Evolutionary conservation across 495 filamentous ascomycete species (phyloP).

Genomic region (Penicillium chermesinum): DNA sequence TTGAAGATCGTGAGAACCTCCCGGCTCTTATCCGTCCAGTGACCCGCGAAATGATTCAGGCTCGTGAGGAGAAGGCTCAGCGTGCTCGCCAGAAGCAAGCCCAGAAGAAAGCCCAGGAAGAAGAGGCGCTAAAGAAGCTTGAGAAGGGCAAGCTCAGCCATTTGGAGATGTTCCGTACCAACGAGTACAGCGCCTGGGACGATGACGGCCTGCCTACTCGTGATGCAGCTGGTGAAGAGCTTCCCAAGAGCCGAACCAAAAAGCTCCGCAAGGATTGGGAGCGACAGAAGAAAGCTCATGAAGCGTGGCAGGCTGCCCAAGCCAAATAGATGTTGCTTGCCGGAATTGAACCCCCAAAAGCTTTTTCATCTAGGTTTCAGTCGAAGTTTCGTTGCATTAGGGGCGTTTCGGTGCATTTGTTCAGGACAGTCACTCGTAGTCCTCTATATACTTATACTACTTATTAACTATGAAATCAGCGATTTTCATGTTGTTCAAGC

Average conservation of each 20-base stretch:
- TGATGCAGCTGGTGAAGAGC: constrained; percentile 67
- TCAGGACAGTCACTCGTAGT: neutral
- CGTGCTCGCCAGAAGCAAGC: constrained; percentile 48
- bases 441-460: neutral
- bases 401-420: neutral
- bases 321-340: constrained; percentile 15
- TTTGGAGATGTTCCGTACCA: constrained; percentile 65
- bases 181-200: constrained; percentile 80
- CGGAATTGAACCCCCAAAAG: constrained; percentile 3
- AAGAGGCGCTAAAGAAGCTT: constrained; percentile 50
- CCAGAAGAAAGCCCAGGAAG: constrained; percentile 50
- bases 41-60: constrained; percentile 64
- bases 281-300: constrained; percentile 81
- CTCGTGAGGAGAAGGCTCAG: constrained; percentile 61
- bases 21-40: constrained; percentile 83
- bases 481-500: neutral
- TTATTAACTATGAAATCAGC: neutral
- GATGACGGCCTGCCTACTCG: constrained; percentile 76
- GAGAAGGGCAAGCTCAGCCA: constrained; percentile 70
- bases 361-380: neutral
- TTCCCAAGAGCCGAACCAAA: constrained; percentile 76
- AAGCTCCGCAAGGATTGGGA: constrained; percentile 92
- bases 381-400: neutral
- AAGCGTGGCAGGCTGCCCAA: constrained; percentile 51
- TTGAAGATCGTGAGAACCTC: constrained; percentile 74